These are phyloP conservation scores for Cyberlindnera euphorbiiphila DNA, from an alignment of 805 yeast genomes.

Conservation along the genomic window DNA sequence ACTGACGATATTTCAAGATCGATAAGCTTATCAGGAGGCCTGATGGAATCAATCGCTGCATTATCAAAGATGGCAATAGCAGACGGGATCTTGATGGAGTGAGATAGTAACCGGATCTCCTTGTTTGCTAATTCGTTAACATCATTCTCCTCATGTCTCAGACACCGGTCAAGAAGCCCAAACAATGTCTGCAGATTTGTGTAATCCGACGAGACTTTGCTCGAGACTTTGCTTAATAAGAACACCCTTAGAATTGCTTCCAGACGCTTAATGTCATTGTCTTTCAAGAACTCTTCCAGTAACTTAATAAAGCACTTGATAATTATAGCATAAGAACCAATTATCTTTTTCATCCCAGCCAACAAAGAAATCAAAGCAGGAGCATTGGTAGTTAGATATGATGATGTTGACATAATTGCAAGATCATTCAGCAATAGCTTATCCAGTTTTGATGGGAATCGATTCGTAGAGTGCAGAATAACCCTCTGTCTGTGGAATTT, in stretches of 20 bases:
- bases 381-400: constrained; percentile 63
- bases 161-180: constrained; percentile 48
- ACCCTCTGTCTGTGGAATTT: constrained; percentile 74
- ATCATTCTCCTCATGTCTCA: constrained; percentile 50
- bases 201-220: constrained; percentile 55
- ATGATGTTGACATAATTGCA: constrained; percentile 58
- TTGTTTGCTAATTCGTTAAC: constrained; percentile 52
- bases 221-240: constrained; percentile 51
- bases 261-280: constrained; percentile 49
- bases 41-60: constrained; percentile 37
- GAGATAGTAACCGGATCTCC: constrained; percentile 41
- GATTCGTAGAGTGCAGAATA: constrained; percentile 63
- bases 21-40: constrained; percentile 59
- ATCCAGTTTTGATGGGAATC: constrained; percentile 67
- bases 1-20: constrained; percentile 58
- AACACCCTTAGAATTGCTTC: constrained; percentile 64
- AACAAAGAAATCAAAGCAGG: constrained; percentile 67
- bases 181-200: constrained; percentile 46
- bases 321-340: constrained; percentile 59
- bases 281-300: constrained; percentile 45
- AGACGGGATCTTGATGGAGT: constrained; percentile 45
- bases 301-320: constrained; percentile 46
- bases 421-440: constrained; percentile 60
- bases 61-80: constrained; percentile 50
- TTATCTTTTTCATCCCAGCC: constrained; percentile 64